phyloP scores from a whole-genome alignment of 208 protist species.

The Trypanosoma melophagium region DNA sequence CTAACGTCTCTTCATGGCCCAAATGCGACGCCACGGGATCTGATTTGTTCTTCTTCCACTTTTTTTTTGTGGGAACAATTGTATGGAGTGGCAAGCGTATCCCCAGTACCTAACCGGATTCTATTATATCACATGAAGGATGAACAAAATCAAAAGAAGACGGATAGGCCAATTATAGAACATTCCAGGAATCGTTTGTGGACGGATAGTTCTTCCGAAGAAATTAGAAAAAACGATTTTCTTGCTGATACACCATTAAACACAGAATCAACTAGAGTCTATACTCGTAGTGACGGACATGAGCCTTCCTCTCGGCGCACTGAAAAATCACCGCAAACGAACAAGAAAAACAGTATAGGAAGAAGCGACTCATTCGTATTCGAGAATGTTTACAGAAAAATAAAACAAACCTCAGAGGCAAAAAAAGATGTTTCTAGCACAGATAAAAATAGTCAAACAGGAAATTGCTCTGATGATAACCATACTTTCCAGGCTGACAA shows the following conservation, averaged over 20 bases:
- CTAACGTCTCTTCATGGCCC: conserved; percentile 4
- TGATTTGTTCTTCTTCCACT: conserved; percentile 19
- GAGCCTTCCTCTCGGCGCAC: background rate
- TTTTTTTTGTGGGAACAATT: conserved; percentile 65
- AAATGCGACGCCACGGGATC: conserved; percentile 15
- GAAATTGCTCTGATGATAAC: background rate
- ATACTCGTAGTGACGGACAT: background rate
- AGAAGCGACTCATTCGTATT: background rate
- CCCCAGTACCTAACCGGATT: conserved; percentile 31
- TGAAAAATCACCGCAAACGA: background rate
- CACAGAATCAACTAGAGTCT: too few species aligned
- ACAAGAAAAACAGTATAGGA: background rate
- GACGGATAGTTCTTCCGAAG: background rate
- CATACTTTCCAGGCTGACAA: too few species aligned
- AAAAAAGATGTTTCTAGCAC: background rate
- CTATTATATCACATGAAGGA: conserved; percentile 18
- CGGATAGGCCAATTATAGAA: background rate
- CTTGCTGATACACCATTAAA: background rate
- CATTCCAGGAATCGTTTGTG: background rate
- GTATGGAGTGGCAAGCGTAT: conserved; percentile 33
- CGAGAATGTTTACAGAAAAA: background rate
- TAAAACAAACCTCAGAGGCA: background rate
- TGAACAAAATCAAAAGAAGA: background rate
- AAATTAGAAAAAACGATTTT: background rate
- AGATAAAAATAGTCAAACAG: background rate